Base-by-base conservation (phyloP, 441 rosid species). In the Croton setiger region DNA sequence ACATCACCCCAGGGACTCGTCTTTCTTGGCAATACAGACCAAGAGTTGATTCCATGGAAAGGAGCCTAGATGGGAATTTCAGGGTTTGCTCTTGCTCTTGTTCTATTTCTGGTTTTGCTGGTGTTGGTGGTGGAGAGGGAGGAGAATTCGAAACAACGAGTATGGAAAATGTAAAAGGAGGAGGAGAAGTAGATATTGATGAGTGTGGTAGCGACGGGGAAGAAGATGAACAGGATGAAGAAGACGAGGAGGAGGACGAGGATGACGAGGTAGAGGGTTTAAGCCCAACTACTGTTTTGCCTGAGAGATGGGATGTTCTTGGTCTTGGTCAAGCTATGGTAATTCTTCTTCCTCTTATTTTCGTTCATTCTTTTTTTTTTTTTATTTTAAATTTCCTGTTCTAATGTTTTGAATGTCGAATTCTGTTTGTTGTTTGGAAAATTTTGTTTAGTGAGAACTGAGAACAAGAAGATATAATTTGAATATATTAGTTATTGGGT, bases 291-390 rank as follows among this genome's bases (percentile, higher is more conserved):
- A 70, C 80, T 74, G 72, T 72, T 65, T 77, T 85, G 64, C 94
- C 96, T 53, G 96, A 88, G 62, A 84, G 87, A 82, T 91, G 93
- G 96, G 94, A 93, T 84, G 96, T 89, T 69, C 73, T 93, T 60
- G 98, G 97, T 65, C 96, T 93, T 63, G 97, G 98, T 67, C 98
- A 93, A 83, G 97, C 98, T 80, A 93, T 93, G 98, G 97, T 92
- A 71, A 57, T 20, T 64, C 35, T 51, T 58, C 41, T 21, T 60
- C 12, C 53, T 49, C 6, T 14, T n/a, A 4, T 55, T 62, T 49
- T 8, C 9, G 10, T 3, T 21, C 41, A 49, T 48, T 17, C 5
- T 7, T 13, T 63, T 63, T 53, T 61, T 21, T n/a, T n/a, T n/a
- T n/a, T n/a, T n/a, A n/a, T n/a, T 2, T 21, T 17, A 51, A 21